These are phyloP conservation scores for Naganishia vaughanmartiniae DNA, from an alignment of 768 basidiomycete genomes.

Conservation along the genomic window DNA sequence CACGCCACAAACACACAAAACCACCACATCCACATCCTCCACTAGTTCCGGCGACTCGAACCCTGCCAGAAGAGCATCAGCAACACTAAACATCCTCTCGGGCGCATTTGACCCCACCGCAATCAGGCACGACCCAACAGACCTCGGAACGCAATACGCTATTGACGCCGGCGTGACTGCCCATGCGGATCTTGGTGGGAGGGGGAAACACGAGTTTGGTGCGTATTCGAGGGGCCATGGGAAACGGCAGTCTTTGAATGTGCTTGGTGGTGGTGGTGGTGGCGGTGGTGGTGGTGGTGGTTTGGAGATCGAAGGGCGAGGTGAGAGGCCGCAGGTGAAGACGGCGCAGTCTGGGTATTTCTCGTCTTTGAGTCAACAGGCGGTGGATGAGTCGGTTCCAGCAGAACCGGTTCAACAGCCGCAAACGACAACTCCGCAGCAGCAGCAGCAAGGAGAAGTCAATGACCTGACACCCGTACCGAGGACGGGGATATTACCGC, in stretches of 20 bases:
- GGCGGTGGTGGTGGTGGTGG: too few species aligned
- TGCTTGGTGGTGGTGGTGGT: too few species aligned
- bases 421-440: neutral
- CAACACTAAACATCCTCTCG: neutral
- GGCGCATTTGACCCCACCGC: conserved; percentile 5
- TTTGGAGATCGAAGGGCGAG: neutral
- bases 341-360: conserved; percentile 18
- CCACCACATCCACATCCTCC: neutral
- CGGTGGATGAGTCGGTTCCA: neutral
- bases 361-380: neutral
- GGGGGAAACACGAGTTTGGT: neutral
- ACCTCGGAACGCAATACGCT: conserved; percentile 10
- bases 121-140: conserved; percentile 9
- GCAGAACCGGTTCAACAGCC: neutral
- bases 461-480: neutral
- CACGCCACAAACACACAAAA: too few species aligned
- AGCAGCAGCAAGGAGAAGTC: too few species aligned
- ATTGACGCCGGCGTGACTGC: conserved; percentile 16
- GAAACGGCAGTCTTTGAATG: neutral
- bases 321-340: conserved; percentile 8
- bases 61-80: neutral
- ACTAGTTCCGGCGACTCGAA: neutral
- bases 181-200: neutral
- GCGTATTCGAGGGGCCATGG: conserved; percentile 4
- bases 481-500: neutral